Evolutionary conservation across 352 stramenopile species (phyloP), one percentile per base, ranked within the genome.

Genomic region (Phytophthora kernoviae): DNA sequence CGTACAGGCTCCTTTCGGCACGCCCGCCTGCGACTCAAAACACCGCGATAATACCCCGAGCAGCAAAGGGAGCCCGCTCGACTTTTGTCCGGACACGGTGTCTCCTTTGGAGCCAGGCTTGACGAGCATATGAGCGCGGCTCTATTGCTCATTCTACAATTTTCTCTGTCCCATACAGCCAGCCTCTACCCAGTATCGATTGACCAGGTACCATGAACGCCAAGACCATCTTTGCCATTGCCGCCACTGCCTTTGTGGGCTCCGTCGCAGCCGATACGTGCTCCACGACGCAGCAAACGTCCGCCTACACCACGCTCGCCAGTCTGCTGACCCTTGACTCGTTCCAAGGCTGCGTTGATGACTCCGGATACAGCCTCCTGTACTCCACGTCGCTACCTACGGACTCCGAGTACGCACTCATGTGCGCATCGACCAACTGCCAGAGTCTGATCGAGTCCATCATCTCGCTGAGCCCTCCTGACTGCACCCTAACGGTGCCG

Each of bases 281-380:
- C 49, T 47, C 66, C 5, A 27, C 51, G 5, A 34, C 46, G n/a
- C 51, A 75, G 46, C 55, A 67, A 36, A 68, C 61, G 14, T 48
- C 66, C 1, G 66, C 66, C 26, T 75, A 75, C 66, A 51, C 49
- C n/a, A 66, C 62, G 24, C 57, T 76, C 20, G 63, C 54, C 45
- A 62, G 58, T 15, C 47, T 76, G 17, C 27, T 70, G 32, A 64
- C 43, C 10, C 51, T 65, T 34, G 46, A 57, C 49, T 61, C 54
- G 43, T 67, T 75, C 52, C 45, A 60, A 42, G 51, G 51, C 8
- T 74, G 66, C 54, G 41, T 41, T 21, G 57, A 49, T 32, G 63
- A 63, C 44, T 71, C 70, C n/a, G 62, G 62, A 32, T 79, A 69
- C 59, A 70, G 48, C 39, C 56, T 74, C 18, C 54, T 70, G 26